Base-by-base conservation (phyloP, 192 early-diverging fungal species). In the Kappamyces sp. region DNA sequence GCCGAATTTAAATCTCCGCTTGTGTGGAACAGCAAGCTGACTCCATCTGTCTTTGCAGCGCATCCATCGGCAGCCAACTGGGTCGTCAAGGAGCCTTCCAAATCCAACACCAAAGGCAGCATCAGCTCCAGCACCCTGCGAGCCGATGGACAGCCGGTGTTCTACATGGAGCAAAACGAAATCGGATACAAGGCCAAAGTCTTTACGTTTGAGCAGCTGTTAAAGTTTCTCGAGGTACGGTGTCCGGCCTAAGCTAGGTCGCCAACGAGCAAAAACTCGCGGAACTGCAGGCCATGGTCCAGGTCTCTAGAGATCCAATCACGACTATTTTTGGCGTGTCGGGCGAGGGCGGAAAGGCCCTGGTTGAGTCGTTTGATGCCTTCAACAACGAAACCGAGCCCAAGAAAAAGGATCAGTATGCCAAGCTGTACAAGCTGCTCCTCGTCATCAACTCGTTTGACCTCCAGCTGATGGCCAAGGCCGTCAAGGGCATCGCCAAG, bases 381-480 rank as follows among this genome's bases (percentile, higher is more conserved):
- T 69, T 68, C 57, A 61, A 45, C 31, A 73, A 63, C 45, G 75
- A 81, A 51, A 53, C 51, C 2, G 72, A 78, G 47, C 57, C 64
- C 1, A 67, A 70, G 29, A 72, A 69, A 41, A 63, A 64, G 12
- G 79, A 81, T 12, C 64, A 71, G 58, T 71, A 73, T 52, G 32
- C 47, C 7, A 64, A 67, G 38, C 66, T 81, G n/a, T 81, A 81
- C 69, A 81, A 81, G 55, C 61, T 81, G 22, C 67, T 78, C 0
- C 51, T 81, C 35, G 59, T 81, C 41, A 14, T 81, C 40, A 81
- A 81, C 54, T 63, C 73, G 1, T 75, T 71, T 57, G 79, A 81
- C 60, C 63, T 81, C 34, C 61, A 78, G 47, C 49, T 78, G 46
- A 68, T 78, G 72, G 57, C 63, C 32, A 31, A 68, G 2, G 71